Evolutionary conservation across 257 asterid genomes (phyloP).

Genomic region (Solanum corneliomulleri): DNA sequence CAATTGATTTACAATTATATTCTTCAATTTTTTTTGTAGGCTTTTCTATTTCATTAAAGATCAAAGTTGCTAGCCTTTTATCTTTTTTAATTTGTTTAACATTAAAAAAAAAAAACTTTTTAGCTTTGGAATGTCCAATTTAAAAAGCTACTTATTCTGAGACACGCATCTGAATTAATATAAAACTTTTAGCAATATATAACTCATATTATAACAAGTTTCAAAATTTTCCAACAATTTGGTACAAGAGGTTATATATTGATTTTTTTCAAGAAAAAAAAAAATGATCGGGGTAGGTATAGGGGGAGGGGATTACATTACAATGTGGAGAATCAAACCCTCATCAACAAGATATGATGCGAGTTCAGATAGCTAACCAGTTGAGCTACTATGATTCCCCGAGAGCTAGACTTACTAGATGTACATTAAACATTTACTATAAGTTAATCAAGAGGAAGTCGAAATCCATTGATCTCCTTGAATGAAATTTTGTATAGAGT

Average conservation of each 20-base stretch:
- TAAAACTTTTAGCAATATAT: not conserved
- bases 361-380: too few species aligned
- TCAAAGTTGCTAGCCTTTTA: too few species aligned
- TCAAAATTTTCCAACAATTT: not conserved
- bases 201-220: not conserved
- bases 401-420: not conserved
- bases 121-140: too few species aligned
- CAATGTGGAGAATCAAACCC: too few species aligned
- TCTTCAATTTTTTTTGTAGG: not conserved
- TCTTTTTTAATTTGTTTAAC: too few species aligned
- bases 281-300: too few species aligned
- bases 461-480: slow-evolving; percentile 16
- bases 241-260: not conserved
- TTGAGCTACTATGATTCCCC: too few species aligned
- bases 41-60: not conserved
- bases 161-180: not conserved
- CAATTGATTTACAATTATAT: not conserved
- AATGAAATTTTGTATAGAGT: slow-evolving; percentile 13
- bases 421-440: not conserved
- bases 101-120: too few species aligned
- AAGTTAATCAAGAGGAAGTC: not conserved
- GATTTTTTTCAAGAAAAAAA: too few species aligned
- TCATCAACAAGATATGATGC: too few species aligned
- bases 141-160: too few species aligned
- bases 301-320: too few species aligned